Percentiles rank a stretch among this genome's conserved stretches.
Evolutionary conservation across 1,284 basidiomycete genomes (phyloP).

Genomic region (Naganishia liquefaciens): DNA sequence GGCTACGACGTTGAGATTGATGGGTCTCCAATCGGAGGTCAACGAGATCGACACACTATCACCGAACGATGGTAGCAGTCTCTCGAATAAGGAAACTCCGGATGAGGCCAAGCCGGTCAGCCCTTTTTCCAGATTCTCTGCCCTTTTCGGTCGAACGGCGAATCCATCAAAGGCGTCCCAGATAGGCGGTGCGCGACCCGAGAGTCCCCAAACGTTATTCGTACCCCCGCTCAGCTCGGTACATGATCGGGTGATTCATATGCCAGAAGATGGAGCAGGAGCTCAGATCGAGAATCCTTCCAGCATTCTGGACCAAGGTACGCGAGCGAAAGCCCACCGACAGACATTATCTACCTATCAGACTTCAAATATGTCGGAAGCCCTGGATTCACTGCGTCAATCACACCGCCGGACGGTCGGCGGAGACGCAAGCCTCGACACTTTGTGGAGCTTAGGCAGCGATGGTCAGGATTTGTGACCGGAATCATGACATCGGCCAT

Average conservation of each 20-base stretch:
- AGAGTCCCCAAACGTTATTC: neutral
- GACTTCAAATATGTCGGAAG: neutral
- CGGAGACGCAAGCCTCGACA: conserved; percentile 33
- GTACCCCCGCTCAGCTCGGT: neutral
- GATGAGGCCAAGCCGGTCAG: conserved; percentile 9
- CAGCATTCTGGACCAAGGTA: conserved; percentile 30
- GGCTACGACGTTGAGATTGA: conserved; percentile 83
- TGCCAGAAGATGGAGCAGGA: neutral
- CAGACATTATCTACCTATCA: conserved; percentile 15
- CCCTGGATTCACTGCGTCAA: neutral
- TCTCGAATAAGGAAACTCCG: no score
- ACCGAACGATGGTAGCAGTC: no score
- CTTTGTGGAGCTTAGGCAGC: conserved; percentile 40
- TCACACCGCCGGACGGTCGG: conserved; percentile 19
- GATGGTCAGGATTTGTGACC: conserved; percentile 12
- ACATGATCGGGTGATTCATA: no score
- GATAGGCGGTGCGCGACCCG: neutral
- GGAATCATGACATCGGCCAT: no score
- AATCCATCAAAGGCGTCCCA: conserved; percentile 5
- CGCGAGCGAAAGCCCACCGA: conserved; percentile 31
- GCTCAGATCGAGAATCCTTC: neutral
- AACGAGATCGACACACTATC: neutral
- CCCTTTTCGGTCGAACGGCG: conserved; percentile 32
- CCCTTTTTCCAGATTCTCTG: conserved; percentile 39
- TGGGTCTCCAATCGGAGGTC: conserved; percentile 78